Evolutionary conservation across 2,329 filamentous ascomycete species (phyloP), one percentile per base, ranked within the genome.

Genomic region (Colletotrichum nymphaeae): DNA sequence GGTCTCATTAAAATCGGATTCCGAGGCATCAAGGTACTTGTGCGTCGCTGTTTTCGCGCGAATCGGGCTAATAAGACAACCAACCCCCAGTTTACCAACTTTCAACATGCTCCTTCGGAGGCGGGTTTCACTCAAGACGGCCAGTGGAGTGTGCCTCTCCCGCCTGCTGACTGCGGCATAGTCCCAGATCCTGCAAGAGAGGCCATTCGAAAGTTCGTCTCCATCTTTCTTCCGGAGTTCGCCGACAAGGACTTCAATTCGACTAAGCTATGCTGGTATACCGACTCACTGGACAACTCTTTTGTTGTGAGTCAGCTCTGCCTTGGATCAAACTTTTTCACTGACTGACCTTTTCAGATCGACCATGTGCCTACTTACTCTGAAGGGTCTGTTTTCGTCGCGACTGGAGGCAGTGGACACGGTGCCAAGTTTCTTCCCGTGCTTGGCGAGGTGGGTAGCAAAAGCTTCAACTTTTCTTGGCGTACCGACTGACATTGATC

Each of bases 191-290:
- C 12, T 63, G 49, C 63, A 63, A 77, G 67, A 75, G 62, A 77
- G 11, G 78, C 75, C 5, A 78, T 80, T 22, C 76, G 78, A 30
- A 46, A 63, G 11, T 85, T 87, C 68, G 71, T 85, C 1, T 77
- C 80, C 19, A 78, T 81, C 6, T 83, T 84, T 70, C 75, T 88
- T 4, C 86, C 86, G 0, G 86, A 88, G 62, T 78, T 88, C 7
- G 75, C 73, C 1, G 65, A 74, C 24, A 79, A 46, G 72, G 77
- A 22, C 71, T 87, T 62, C 70, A 77, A 28, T 75, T 87, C 68
- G 83, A 85, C 78, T 0, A 83, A 88, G 30, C 83, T 92, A 5
- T 92, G 90, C 80, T 91, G 88, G 88, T 91, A 91, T 76, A 89
- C 84, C 0, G 89, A 91, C 75, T 89, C 87, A 0, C 86, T 85